Conservation (phyloP, 139 green algal genomes). For the Cymbomonas tetramitiformis region DNA sequence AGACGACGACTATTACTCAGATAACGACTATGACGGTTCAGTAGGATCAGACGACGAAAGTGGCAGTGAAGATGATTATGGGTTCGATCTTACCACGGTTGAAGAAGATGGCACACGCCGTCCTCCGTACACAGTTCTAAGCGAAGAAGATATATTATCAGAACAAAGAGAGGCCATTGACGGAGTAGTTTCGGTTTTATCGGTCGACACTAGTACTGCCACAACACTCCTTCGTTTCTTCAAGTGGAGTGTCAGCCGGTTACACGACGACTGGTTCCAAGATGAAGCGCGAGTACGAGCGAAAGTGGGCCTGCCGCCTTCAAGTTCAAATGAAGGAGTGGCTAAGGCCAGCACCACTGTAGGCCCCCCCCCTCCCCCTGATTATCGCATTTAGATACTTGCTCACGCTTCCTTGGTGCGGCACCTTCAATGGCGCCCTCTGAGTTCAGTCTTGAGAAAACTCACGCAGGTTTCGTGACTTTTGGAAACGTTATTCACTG, state of each 20-base stretch:
- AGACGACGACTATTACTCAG: too few relatives aligned
- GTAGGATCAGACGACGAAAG: background rate
- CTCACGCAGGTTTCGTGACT: too few relatives aligned
- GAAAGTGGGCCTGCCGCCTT: constrained; percentile 45
- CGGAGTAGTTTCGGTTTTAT: background rate
- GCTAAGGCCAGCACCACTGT: too few relatives aligned
- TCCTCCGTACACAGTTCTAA: background rate
- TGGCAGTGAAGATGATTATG: background rate
- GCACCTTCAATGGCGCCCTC: too few relatives aligned
- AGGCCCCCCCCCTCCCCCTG: too few relatives aligned
- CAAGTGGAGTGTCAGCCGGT: constrained; percentile 37
- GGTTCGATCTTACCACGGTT: background rate
- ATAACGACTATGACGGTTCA: too few relatives aligned
- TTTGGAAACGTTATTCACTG: too few relatives aligned
- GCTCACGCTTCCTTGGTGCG: background rate
- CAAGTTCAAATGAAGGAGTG: background rate
- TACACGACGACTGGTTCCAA: constrained; percentile 80
- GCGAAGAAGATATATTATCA: background rate
- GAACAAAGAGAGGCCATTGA: background rate
- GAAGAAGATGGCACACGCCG: background rate
- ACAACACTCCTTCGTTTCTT: background rate
- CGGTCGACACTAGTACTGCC: background rate
- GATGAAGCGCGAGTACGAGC: constrained; percentile 51
- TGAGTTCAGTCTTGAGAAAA: too few relatives aligned
- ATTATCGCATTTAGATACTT: too few relatives aligned